Percentiles rank a stretch among this genome's conserved stretches.
These are phyloP conservation scores for Eucalyptus marginata DNA, from an alignment of 345 rosid genomes.

Conservation along the genomic window DNA sequence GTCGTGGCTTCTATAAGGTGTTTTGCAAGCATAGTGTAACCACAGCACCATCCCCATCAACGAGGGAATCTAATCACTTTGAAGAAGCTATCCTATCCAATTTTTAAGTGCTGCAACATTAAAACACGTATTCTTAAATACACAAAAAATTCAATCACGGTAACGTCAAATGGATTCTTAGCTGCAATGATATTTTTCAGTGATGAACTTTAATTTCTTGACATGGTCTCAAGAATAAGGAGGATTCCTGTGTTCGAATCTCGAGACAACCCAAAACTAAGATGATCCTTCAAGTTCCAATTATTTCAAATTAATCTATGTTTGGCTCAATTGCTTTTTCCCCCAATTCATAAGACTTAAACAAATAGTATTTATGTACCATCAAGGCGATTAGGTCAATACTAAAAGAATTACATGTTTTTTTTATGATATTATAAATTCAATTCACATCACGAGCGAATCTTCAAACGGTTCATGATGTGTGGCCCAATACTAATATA, in stretches of 20 bases:
- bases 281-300: neutral
- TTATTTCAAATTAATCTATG: neutral
- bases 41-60: neutral
- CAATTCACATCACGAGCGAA: neutral
- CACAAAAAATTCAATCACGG: neutral
- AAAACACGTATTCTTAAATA: neutral
- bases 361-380: neutral
- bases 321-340: neutral
- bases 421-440: neutral
- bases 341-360: neutral
- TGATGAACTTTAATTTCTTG: neutral
- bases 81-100: neutral
- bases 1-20: neutral
- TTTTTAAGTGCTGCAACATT: neutral
- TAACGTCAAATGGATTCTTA: neutral
- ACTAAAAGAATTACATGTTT: neutral
- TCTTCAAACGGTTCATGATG: rapidly evolving
- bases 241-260: neutral
- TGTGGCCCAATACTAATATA: rapidly evolving
- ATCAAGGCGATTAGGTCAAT: neutral
- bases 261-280: neutral
- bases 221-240: neutral
- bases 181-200: neutral
- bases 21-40: neutral
- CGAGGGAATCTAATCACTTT: neutral